Evolutionary conservation across 2,329 filamentous ascomycete species (phyloP).

Genomic region (Zymoseptoria crescenta): DNA sequence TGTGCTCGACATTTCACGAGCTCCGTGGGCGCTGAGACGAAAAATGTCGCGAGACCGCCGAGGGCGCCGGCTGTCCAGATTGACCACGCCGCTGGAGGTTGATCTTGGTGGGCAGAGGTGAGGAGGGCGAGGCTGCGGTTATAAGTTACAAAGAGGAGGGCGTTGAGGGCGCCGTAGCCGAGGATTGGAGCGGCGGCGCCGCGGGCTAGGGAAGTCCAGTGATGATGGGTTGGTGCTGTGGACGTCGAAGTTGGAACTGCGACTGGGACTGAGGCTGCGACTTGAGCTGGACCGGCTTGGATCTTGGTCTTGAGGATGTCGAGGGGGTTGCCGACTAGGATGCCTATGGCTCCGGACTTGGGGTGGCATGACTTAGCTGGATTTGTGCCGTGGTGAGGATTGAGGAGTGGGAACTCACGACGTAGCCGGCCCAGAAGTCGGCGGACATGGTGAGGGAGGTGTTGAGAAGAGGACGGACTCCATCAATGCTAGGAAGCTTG

Average conservation of each 20-base stretch:
- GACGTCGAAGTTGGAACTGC: slow-evolving; percentile 5
- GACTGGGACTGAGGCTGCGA: slow-evolving; percentile 2
- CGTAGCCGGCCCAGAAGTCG: slow-evolving; percentile 90
- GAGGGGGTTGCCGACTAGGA: slow-evolving; percentile 81
- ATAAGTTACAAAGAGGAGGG: slow-evolving; percentile 81
- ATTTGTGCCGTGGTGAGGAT: background rate
- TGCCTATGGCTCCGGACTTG: slow-evolving; percentile 68
- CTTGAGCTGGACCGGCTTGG: slow-evolving; percentile 51
- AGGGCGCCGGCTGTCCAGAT: slow-evolving; percentile 69
- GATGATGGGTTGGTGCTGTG: slow-evolving; percentile 2
- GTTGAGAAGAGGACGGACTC: background rate
- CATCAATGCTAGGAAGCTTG: background rate
- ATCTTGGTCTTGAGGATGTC: slow-evolving; percentile 63
- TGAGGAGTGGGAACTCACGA: slow-evolving; percentile 28
- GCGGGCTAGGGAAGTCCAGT: slow-evolving; percentile 28
- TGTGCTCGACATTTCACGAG: slow-evolving; percentile 85
- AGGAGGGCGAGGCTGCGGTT: slow-evolving; percentile 70
- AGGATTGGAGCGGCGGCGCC: slow-evolving; percentile 80
- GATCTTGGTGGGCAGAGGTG: slow-evolving; percentile 25
- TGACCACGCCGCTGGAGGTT: slow-evolving; percentile 16
- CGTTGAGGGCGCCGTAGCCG: slow-evolving; percentile 85
- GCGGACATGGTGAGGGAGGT: slow-evolving; percentile 56
- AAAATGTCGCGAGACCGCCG: slow-evolving; percentile 77
- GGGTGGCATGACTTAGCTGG: background rate
- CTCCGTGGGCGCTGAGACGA: slow-evolving; percentile 81